Conservation (phyloP, 768 basidiomycete genomes). For the Dioszegia aurantiaca region DNA sequence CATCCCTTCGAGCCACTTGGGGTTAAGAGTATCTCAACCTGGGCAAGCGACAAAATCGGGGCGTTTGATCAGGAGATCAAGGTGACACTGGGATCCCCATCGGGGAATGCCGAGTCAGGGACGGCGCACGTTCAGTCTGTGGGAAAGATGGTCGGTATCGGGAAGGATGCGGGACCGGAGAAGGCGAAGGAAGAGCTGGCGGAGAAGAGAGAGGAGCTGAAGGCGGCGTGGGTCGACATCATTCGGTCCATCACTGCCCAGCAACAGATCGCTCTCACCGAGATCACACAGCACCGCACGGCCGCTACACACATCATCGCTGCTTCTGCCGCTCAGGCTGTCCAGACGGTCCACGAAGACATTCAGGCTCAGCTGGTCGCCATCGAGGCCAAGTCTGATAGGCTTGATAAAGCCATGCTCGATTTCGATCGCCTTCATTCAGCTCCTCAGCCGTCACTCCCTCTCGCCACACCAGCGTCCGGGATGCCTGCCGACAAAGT, state of each 20-base stretch:
- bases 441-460: background rate
- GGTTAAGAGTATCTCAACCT: too few species aligned
- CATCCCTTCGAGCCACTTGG: too few species aligned
- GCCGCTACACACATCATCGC: background rate
- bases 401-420: constrained; percentile 9
- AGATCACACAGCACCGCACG: background rate
- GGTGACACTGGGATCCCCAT: too few species aligned
- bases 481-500: background rate
- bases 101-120: too few species aligned
- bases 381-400: constrained; percentile 1
- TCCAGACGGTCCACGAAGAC: background rate
- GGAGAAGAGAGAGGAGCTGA: background rate
- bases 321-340: background rate
- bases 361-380: background rate
- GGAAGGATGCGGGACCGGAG: too few species aligned
- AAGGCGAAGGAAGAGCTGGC: too few species aligned
- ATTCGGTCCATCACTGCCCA: background rate
- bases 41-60: too few species aligned
- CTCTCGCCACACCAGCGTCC: background rate
- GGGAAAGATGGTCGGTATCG: too few species aligned
- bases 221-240: background rate
- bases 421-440: background rate
- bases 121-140: too few species aligned
- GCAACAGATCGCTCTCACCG: background rate
- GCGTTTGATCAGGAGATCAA: too few species aligned